Base-by-base conservation (phyloP, 371 early-diverging fungal species). In the Conidiobolus incongruus region DNA sequence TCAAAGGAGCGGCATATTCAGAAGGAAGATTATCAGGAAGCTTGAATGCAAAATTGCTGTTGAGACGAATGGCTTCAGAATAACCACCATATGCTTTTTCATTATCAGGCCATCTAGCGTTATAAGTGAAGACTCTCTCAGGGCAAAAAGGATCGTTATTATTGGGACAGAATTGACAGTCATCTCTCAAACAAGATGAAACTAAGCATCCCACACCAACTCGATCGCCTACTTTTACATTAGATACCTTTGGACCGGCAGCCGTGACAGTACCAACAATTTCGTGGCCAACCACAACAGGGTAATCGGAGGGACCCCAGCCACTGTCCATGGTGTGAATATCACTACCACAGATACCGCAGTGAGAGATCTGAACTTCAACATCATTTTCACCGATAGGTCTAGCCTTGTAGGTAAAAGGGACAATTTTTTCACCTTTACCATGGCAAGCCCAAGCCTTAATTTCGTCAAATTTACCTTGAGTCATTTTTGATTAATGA, bases 171-270 rank as follows among this genome's bases (percentile, higher is more conserved):
- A 80, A 63, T 34, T 65, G 52, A 29, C 75, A 51, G 40, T 67
- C 38, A 29, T n/a, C 57, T 21, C 53, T 37, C 10, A 58, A 43
- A 42, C 72, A 68, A 5, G 65, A 52, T 16, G 58, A 56, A 21
- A 60, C 59, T 46, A 73, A 66, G 32, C 70, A 72, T 31, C 77
- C 71, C 2, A 74, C 73, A 24, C 86, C 86, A 38, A 84, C 89
- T 12, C 67, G 49, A 41, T 80, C 77, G 32, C 81, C 87, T 17
- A 83, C 62, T 37, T 65, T 53, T 22, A 77, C 4, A 55, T 54
- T 5, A 10, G 19, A 22, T 26, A 72, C 74, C 34, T 53, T 49
- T 1, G 49, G 53, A 29, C 78, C 82, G 13, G 63, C 59, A 26
- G 66, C 59, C 4, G 65, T 59, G 28, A 81, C 60, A 16, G 61